phyloP scores from a whole-genome alignment of 306 rosid genomes.

The Trichosanthes truncata region DNA sequence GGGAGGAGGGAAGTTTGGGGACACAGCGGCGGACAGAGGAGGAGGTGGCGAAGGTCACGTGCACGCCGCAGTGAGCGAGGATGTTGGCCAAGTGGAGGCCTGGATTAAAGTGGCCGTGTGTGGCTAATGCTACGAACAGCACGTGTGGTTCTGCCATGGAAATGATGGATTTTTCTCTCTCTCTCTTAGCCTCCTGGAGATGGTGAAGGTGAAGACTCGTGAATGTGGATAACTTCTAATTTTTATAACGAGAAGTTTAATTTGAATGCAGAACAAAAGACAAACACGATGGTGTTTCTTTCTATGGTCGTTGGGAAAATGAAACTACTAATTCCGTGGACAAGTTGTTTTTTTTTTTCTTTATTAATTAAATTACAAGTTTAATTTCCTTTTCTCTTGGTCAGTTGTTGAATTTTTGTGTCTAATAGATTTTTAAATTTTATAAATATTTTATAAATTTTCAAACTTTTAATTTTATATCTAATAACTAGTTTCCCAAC shows the following conservation, averaged over 20 bases:
- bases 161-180: neutral
- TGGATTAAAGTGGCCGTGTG: conserved; percentile 47
- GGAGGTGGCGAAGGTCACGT: conserved; percentile 27
- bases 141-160: conserved; percentile 1
- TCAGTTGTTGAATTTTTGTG: too few species aligned
- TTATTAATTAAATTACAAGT: too few species aligned
- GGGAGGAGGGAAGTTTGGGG: neutral
- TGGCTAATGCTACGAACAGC: conserved; percentile 27
- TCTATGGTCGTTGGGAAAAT: too few species aligned
- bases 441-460: too few species aligned
- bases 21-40: neutral
- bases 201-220: neutral
- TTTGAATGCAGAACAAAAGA: neutral
- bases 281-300: too few species aligned
- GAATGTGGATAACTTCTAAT: neutral
- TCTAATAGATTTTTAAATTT: too few species aligned
- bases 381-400: too few species aligned
- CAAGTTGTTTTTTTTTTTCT: too few species aligned
- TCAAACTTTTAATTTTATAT: too few species aligned
- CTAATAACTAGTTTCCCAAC: too few species aligned
- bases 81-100: conserved; percentile 30
- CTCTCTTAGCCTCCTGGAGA: neutral
- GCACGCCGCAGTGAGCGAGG: conserved; percentile 16
- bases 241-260: neutral
- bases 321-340: too few species aligned